Evolutionary conservation across 768 basidiomycete species (phyloP), one percentile per base, ranked within the genome.

Genomic region (Xanthoconium purpureum): DNA sequence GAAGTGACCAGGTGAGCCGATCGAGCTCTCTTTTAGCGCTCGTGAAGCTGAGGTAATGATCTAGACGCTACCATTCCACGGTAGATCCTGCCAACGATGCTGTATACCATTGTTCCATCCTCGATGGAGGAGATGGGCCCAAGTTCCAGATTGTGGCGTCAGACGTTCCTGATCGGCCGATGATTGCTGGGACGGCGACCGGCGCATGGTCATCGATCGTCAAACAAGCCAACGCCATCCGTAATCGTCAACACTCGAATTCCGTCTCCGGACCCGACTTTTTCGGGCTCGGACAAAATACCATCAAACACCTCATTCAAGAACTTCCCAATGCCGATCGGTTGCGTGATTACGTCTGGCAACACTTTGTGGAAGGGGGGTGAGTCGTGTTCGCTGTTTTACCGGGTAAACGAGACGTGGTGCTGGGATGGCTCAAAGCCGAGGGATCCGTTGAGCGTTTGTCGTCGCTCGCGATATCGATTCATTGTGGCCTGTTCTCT

Each of bases 221-320:
- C 49, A 87, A 85, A 65, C 84, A 88, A 49, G 91, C 91, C 1
- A 93, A 92, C 65, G 80, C 81, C 42, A 84, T 93, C 57, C 84
- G 91, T 47, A 85, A 89, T 66, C 79, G 89, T 14, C 87, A 89
- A 60, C 91, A 92, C 65, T 89, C 87, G 43, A 92, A 92, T 69
- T 90, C 88, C 6, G 89, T 94, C 14, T 93, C 91, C 3, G 91
- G 91, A 0, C 91, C 91, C 14, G 91, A 93, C 72, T 92, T 92
- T 70, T 93, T 91, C 66, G 91, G 91, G 10, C 76, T 94, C 15
- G 88, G 88, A 4, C 88, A 92, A 70, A 92, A 92, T 66, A 88
- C 88, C 5, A 91, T 94, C 76, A 93, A 92, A 74, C 88, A 90
- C 65, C 79, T 93, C 37, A 90, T 94, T n/a, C 91, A 94, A 70